phyloP scores from a whole-genome alignment of 106 monocot genomes.

The Dendrobium chrysotoxum region DNA sequence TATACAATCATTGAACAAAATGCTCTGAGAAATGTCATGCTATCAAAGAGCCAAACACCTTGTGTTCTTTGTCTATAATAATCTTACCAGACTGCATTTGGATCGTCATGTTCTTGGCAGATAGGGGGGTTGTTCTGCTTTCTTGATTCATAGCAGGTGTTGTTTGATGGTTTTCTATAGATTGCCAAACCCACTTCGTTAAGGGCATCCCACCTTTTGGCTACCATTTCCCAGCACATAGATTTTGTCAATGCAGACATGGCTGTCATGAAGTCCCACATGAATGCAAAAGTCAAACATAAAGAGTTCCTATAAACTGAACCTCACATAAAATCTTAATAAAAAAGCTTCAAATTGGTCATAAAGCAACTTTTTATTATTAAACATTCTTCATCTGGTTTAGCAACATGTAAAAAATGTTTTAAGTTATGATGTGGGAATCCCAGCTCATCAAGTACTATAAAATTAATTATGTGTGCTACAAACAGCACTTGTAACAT shows the following conservation, averaged over 20 bases:
- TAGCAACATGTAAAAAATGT: background rate
- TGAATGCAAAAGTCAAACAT: constrained; percentile 12
- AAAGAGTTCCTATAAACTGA: background rate
- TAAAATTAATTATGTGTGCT: background rate
- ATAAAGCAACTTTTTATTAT: background rate
- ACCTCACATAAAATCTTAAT: background rate
- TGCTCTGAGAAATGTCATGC: background rate
- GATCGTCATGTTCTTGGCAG: constrained; percentile 72
- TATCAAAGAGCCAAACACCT: background rate
- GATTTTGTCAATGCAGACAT: constrained; percentile 72
- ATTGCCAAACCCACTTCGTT: constrained; percentile 70
- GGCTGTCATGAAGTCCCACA: constrained; percentile 32
- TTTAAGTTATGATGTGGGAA: background rate
- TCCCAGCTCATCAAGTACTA: background rate
- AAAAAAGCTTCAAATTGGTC: background rate
- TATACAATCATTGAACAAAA: constrained; percentile 1
- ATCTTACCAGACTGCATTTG: constrained; percentile 81
- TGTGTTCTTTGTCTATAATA: background rate
- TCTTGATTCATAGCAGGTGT: constrained; percentile 69
- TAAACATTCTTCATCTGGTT: background rate
- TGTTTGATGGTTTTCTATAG: constrained; percentile 64
- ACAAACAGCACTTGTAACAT: background rate
- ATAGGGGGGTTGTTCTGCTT: constrained; percentile 47
- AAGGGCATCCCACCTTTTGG: constrained; percentile 38
- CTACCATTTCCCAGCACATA: constrained; percentile 86